A percentile compares a stretch with the other conserved stretches of the same genome.
phyloP scores from a whole-genome alignment of 2,329 filamentous ascomycete genomes.

The Coniochaeta hoffmannii region DNA sequence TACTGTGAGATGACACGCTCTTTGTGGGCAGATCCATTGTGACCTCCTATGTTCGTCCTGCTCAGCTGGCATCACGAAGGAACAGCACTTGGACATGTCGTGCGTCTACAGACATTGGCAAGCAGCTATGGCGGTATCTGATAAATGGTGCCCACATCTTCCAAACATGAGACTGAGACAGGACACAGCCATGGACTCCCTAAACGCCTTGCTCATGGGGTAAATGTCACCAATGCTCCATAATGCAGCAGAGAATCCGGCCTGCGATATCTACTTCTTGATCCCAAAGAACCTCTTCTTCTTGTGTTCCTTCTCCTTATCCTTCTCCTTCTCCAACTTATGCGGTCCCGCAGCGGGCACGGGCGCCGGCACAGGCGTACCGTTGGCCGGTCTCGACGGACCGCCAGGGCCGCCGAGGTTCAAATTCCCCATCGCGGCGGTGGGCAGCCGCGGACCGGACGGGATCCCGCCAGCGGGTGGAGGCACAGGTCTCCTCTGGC shows the following conservation, averaged over 20 bases:
- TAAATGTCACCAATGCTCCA: neutral
- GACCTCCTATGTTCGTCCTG: neutral
- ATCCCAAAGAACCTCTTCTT: slow-evolving; percentile 19
- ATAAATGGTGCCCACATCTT: neutral
- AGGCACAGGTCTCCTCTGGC: slow-evolving; percentile 15
- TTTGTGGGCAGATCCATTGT: neutral
- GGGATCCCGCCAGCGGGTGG: slow-evolving; percentile 28
- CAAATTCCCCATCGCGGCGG: slow-evolving; percentile 48
- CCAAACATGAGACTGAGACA: neutral
- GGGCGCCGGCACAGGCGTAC: slow-evolving; percentile 17
- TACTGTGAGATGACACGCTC: neutral
- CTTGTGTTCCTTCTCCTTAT: slow-evolving; percentile 24
- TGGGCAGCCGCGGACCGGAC: slow-evolving; percentile 28
- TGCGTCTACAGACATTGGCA: too few species aligned
- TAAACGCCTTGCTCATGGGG: neutral
- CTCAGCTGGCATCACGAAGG: too few species aligned
- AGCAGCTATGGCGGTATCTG: neutral
- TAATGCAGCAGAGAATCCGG: neutral
- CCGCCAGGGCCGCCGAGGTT: slow-evolving; percentile 17
- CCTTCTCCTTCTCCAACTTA: slow-evolving; percentile 45
- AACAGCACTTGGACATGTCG: too few species aligned
- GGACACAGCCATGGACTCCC: neutral
- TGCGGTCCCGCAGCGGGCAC: slow-evolving; percentile 20
- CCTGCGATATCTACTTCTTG: neutral
- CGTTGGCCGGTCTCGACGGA: slow-evolving; percentile 22